phyloP scores from a whole-genome alignment of 2,329 filamentous ascomycete genomes.

The Pochonia chlamydosporia region DNA sequence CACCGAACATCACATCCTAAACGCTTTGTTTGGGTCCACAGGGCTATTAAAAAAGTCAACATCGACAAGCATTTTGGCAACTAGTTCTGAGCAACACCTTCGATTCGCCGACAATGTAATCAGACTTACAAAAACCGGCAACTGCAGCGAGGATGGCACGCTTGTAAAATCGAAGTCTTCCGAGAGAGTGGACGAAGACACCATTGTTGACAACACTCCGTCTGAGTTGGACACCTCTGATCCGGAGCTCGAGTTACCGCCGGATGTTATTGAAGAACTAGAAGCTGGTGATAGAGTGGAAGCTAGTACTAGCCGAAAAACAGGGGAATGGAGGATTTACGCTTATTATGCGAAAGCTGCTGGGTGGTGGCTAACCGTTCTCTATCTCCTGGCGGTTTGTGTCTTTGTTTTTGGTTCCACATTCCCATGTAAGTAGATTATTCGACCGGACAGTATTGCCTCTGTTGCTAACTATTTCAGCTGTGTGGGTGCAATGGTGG shows the following conservation, averaged over 20 bases:
- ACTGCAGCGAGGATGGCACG: too few relatives aligned
- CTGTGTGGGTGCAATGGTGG: conserved; percentile 20
- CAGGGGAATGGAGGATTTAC: conserved; percentile 12
- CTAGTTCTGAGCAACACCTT: conserved; percentile 18
- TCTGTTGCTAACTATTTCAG: conserved; percentile 5
- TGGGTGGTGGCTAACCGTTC: conserved; percentile 7
- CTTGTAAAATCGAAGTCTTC: too few relatives aligned
- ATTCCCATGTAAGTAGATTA: conserved; percentile 14
- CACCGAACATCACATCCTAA: conserved; percentile 31
- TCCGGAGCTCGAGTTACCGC: conserved; percentile 10
- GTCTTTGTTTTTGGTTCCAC: conserved; percentile 14
- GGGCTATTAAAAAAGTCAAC: conserved; percentile 20
- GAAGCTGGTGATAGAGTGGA: too few relatives aligned
- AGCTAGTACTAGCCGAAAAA: conserved; percentile 5
- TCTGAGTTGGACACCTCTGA: conserved; percentile 10
- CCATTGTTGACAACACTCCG: not conserved
- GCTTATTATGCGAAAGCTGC: conserved; percentile 13
- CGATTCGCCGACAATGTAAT: conserved; percentile 18
- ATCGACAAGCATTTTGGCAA: conserved; percentile 19
- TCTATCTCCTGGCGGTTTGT: conserved; percentile 12
- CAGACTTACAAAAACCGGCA: conserved; percentile 14
- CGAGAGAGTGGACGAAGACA: not conserved
- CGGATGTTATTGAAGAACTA: too few relatives aligned
- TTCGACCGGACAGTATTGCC: too few relatives aligned
- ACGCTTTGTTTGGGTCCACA: conserved; percentile 25